Evolutionary conservation across 2,329 filamentous ascomycete genomes (phyloP).

Genomic region (Cyphellophora attinorum): DNA sequence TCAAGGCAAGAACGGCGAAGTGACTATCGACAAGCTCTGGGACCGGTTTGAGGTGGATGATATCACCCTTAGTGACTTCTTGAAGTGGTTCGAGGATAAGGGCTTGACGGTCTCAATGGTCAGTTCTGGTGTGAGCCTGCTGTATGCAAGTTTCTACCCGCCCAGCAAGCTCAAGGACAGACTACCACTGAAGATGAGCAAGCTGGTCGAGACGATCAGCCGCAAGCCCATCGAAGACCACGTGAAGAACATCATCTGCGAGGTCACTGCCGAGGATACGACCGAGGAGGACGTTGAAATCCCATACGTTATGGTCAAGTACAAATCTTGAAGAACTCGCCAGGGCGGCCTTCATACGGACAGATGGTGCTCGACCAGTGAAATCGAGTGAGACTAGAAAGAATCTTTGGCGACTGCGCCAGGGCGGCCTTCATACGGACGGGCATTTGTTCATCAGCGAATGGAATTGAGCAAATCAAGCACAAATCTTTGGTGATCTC

Average conservation of each 20-base stretch:
- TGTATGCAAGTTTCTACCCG: slow-evolving; percentile 91
- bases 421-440: too few species aligned
- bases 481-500: too few species aligned
- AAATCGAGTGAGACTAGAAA: too few species aligned
- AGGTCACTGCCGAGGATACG: slow-evolving; percentile 84
- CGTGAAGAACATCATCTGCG: slow-evolving; percentile 92
- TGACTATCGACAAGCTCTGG: slow-evolving; percentile 92
- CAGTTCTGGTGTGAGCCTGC: slow-evolving; percentile 88
- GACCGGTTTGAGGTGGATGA: slow-evolving; percentile 83
- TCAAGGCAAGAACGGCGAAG: slow-evolving; percentile 65
- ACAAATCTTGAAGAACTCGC: slow-evolving; percentile 11
- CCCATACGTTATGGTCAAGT: slow-evolving; percentile 90
- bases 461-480: too few species aligned
- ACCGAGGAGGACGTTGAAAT: slow-evolving; percentile 92
- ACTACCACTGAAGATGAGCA: slow-evolving; percentile 71
- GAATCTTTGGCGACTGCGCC: too few species aligned
- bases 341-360: too few species aligned
- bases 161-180: slow-evolving; percentile 75
- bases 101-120: slow-evolving; percentile 85
- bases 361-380: too few species aligned
- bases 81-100: slow-evolving; percentile 70
- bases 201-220: slow-evolving; percentile 78
- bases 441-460: too few species aligned
- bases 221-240: slow-evolving; percentile 87
- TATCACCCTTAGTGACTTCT: slow-evolving; percentile 72